phyloP scores from a whole-genome alignment of 352 stramenopile species.

The Phytophthora gonapodyides region DNA sequence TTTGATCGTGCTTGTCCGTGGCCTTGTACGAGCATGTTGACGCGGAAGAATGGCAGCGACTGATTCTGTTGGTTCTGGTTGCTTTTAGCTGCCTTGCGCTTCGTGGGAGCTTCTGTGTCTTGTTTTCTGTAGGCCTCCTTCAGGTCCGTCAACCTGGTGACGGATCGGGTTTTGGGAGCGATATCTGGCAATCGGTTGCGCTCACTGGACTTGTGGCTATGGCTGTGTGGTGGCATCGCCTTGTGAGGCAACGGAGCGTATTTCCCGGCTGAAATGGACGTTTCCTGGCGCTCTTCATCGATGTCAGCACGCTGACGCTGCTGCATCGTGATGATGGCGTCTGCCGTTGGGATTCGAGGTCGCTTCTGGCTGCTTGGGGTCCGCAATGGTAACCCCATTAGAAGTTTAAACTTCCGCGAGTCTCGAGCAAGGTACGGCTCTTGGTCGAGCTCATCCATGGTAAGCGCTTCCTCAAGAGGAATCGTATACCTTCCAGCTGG shows the following conservation, averaged over 20 bases:
- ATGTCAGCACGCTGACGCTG: slow-evolving; percentile 28
- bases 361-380: slow-evolving; percentile 36
- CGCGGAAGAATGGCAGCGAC: slow-evolving; percentile 69
- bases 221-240: slow-evolving; percentile 8
- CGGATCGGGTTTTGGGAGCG: slow-evolving; percentile 4
- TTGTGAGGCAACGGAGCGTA: slow-evolving; percentile 7
- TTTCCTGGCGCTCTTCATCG: slow-evolving; percentile 35
- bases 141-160: slow-evolving; percentile 32
- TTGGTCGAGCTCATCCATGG: slow-evolving; percentile 50
- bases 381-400: slow-evolving; percentile 52
- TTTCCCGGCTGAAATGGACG: slow-evolving; percentile 7
- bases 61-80: slow-evolving; percentile 41
- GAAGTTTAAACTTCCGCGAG: slow-evolving; percentile 57
- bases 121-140: slow-evolving; percentile 36
- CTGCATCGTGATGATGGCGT: slow-evolving; percentile 44
- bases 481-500: slow-evolving; percentile 40
- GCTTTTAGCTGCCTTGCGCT: slow-evolving; percentile 22
- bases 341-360: slow-evolving; percentile 44
- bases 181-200: slow-evolving; percentile 32
- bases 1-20: slow-evolving; percentile 52
- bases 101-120: slow-evolving; percentile 9
- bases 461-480: slow-evolving; percentile 41
- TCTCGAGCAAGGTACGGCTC: slow-evolving; percentile 58
- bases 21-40: slow-evolving; percentile 66
- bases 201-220: slow-evolving; percentile 12